Percentiles rank a stretch among this genome's conserved stretches.
Evolutionary conservation across 176 grass and related monocot genomes (phyloP).

Genomic region (Cenchrus fungigraminus): DNA sequence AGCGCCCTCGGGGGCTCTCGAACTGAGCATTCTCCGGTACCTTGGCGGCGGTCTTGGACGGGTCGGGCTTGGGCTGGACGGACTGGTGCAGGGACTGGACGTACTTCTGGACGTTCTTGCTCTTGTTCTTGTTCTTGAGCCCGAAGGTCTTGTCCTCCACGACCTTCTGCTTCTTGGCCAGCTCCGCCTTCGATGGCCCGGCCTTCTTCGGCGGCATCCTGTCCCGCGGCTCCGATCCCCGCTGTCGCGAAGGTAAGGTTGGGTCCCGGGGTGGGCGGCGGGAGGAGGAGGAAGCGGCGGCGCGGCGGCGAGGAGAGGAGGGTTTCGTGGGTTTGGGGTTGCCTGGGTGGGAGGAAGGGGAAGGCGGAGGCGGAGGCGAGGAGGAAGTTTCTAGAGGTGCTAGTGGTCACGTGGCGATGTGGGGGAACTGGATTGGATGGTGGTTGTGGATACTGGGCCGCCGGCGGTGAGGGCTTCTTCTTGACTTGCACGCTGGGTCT

Average conservation of each 20-base stretch:
- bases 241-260: background rate
- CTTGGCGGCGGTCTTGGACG: conserved; percentile 79
- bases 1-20: conserved; percentile 16
- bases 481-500: background rate
- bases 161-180: conserved; percentile 97
- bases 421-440: background rate
- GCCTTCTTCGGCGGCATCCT: conserved; percentile 93
- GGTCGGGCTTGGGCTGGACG: conserved; percentile 79
- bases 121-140: conserved; percentile 99
- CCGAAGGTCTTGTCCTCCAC: conserved; percentile 99
- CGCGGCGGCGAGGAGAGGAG: background rate
- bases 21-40: conserved; percentile 42
- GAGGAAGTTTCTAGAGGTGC: conserved; percentile 56
- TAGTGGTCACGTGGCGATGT: conserved; percentile 39
- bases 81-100: conserved; percentile 79
- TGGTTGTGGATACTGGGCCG: conserved; percentile 14
- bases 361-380: conserved; percentile 48
- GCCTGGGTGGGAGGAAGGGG: conserved; percentile 38
- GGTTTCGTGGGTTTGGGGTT: conserved; percentile 58
- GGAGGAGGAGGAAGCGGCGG: conserved; percentile 38
- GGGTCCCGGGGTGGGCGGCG: conserved; percentile 4
- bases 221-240: conserved; percentile 5
- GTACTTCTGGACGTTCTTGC: conserved; percentile 99
- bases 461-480: background rate
- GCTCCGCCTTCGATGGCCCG: conserved; percentile 68